Percentiles rank a stretch among this genome's conserved stretches.
Evolutionary conservation across 2,329 filamentous ascomycete species (phyloP).

Genomic region (Exophiala spinifera): DNA sequence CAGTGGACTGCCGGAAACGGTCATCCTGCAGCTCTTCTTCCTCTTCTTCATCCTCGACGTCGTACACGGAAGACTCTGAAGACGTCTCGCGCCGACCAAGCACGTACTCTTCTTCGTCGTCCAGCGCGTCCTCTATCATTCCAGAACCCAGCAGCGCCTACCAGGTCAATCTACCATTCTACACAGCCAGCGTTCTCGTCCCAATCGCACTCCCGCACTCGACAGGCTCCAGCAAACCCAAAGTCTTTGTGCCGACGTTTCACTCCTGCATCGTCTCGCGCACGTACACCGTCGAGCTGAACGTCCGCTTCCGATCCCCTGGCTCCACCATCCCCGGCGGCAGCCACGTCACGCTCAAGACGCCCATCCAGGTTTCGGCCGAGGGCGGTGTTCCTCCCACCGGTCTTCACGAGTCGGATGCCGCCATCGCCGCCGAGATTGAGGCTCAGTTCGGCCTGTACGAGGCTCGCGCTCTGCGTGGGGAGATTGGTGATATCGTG

Average conservation of each 20-base stretch:
- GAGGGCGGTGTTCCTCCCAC: slow-evolving; percentile 21
- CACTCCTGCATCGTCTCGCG: slow-evolving; percentile 66
- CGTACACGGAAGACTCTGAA: no score
- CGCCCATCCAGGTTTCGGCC: slow-evolving; percentile 43
- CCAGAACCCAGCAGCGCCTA: slow-evolving; percentile 34
- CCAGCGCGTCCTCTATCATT: slow-evolving; percentile 21
- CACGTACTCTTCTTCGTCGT: slow-evolving; percentile 27
- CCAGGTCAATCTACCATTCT: slow-evolving; percentile 49
- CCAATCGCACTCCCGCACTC: slow-evolving; percentile 57
- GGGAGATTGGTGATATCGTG: slow-evolving; percentile 10
- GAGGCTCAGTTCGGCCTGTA: slow-evolving; percentile 26
- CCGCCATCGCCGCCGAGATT: slow-evolving; percentile 23
- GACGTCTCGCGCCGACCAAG: slow-evolving; percentile 29
- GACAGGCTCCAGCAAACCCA: slow-evolving; percentile 8
- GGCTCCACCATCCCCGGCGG: slow-evolving; percentile 40
- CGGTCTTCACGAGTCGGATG: slow-evolving; percentile 12
- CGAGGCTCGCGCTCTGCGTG: slow-evolving; percentile 9
- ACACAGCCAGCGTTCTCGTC: slow-evolving; percentile 61
- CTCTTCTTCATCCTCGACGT: slow-evolving; percentile 14
- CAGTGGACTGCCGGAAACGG: slow-evolving; percentile 33
- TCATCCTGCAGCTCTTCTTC: slow-evolving; percentile 19
- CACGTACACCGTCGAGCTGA: slow-evolving; percentile 59
- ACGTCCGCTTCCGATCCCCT: slow-evolving; percentile 52
- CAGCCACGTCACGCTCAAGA: slow-evolving; percentile 38
- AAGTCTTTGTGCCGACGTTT: slow-evolving; percentile 64